phyloP scores from a whole-genome alignment of 495 filamentous ascomycete species.

The Choiromyces venosus region DNA sequence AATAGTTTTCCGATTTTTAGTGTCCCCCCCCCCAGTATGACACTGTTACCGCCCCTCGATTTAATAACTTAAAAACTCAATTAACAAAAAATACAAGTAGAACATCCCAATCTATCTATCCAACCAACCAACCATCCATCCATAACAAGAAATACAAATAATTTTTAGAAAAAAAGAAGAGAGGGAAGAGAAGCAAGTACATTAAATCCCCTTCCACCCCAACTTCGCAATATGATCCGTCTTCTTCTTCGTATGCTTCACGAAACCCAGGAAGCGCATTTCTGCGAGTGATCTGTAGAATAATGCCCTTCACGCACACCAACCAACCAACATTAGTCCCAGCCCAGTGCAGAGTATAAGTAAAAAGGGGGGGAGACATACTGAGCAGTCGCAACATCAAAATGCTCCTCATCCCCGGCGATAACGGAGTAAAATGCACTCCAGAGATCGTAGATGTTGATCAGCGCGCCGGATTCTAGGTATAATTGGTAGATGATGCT shows the following conservation, averaged over 20 bases:
- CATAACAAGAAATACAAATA: not conserved
- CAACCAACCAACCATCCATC: no score
- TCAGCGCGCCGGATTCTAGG: conserved; percentile 75
- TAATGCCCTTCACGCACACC: conserved; percentile 56
- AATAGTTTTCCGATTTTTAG: no score
- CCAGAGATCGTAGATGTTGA: conserved; percentile 89
- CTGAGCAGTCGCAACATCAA: conserved; percentile 43
- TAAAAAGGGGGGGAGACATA: conserved; percentile 10
- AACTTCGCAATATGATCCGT: conserved; percentile 83
- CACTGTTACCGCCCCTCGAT: no score
- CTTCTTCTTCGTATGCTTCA: conserved; percentile 87
- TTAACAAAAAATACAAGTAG: no score
- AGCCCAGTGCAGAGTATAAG: not conserved
- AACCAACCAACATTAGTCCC: conserved; percentile 45
- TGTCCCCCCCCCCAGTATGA: no score
- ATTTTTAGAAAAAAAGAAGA: not conserved
- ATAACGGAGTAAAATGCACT: conserved; percentile 75
- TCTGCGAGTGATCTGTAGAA: conserved; percentile 84
- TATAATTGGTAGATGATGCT: conserved; percentile 87
- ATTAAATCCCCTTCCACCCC: conserved; percentile 60
- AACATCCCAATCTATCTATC: no score
- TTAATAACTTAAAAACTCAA: no score
- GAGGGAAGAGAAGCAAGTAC: not conserved
- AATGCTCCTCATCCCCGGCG: conserved; percentile 55
- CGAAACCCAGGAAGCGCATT: conserved; percentile 73